phyloP scores from a whole-genome alignment of 2,329 filamentous ascomycete genomes.

The Aspergillus sp. region DNA sequence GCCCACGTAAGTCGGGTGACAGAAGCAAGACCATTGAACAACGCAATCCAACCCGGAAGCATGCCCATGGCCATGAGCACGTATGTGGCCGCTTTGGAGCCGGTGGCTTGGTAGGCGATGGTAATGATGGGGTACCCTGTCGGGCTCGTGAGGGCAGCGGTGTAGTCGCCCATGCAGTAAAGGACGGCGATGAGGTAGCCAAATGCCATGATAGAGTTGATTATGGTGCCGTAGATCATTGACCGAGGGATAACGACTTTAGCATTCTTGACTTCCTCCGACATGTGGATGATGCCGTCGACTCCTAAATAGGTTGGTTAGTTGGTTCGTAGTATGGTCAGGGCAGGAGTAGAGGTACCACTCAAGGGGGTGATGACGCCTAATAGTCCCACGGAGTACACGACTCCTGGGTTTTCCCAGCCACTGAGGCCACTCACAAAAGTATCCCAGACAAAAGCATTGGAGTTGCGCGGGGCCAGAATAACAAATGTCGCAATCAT shows the following conservation, averaged over 20 bases:
- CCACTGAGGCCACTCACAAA: slow-evolving; percentile 27
- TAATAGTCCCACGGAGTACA: slow-evolving; percentile 18
- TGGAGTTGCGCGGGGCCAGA: slow-evolving; percentile 24
- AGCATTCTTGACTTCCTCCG: slow-evolving; percentile 53
- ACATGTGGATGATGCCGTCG: slow-evolving; percentile 38
- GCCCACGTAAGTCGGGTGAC: slow-evolving; percentile 46
- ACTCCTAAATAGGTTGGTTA: slow-evolving; percentile 17
- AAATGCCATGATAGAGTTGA: slow-evolving; percentile 52
- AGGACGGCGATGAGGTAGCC: slow-evolving; percentile 44
- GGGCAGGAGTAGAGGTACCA: slow-evolving; percentile 10
- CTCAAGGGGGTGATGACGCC: slow-evolving; percentile 16
- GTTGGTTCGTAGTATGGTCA: no score
- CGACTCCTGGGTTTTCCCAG: slow-evolving; percentile 24
- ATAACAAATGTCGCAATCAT: slow-evolving; percentile 24
- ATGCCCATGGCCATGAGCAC: slow-evolving; percentile 45
- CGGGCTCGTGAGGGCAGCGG: slow-evolving; percentile 38
- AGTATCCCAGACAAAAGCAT: slow-evolving; percentile 26
- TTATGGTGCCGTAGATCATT: slow-evolving; percentile 48
- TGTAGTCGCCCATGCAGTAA: slow-evolving; percentile 46
- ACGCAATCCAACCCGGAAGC: slow-evolving; percentile 27
- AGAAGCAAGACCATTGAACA: slow-evolving; percentile 32
- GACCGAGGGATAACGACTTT: slow-evolving; percentile 48
- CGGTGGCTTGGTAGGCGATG: slow-evolving; percentile 53
- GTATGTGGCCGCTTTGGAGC: slow-evolving; percentile 42
- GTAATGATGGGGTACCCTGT: slow-evolving; percentile 53